Evolutionary conservation across 2,329 filamentous ascomycete species (phyloP), one percentile per base, ranked within the genome.

Genomic region (Alternaria arborescens): DNA sequence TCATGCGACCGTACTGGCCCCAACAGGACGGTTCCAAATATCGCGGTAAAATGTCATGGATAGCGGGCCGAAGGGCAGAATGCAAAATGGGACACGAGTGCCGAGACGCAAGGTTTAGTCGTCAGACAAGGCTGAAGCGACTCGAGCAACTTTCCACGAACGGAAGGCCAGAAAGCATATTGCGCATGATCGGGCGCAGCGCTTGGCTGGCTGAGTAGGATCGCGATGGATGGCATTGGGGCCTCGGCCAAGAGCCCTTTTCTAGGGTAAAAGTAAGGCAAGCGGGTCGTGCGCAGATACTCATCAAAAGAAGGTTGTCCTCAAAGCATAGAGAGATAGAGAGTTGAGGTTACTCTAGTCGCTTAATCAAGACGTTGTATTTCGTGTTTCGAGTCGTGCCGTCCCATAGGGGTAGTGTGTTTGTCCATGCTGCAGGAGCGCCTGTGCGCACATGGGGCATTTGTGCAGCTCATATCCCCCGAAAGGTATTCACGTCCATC

Each of bases 161-260:
- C 55, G 42, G 47, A 36, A 43, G 12, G 47, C 34, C 41, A 53
- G 55, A 11, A 58, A 24, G 40, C 40, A 58, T 54, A 58, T 58
- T 58, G 34, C 50, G 48, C 50, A 41, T 58, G 50, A 46, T 54
- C 50, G 42, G 55, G 55, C 34, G 52, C 24, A 18, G 41, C 42
- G 24, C 30, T 51, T 47, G 40, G 30, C 12, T 43, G 50, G 50
- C n/a, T 54, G 36, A 38, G 50, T 22, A 41, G 38, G 20, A 38
- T 36, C 16, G 18, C 18, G 43, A 18, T 42, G 40, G 12, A 16
- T 24, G 40, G 40, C 40, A 14, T 42, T 24, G 40, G 40, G 12
- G 11, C 40, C 38, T 41, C 30, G 30, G 47, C 47, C 52, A 64
- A 61, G 34, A 34, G 55, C 42, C 52, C 52, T 64, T 61, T 61